Base-by-base conservation (phyloP, 306 rosid species). In the Sphenostylis stenocarpa region DNA sequence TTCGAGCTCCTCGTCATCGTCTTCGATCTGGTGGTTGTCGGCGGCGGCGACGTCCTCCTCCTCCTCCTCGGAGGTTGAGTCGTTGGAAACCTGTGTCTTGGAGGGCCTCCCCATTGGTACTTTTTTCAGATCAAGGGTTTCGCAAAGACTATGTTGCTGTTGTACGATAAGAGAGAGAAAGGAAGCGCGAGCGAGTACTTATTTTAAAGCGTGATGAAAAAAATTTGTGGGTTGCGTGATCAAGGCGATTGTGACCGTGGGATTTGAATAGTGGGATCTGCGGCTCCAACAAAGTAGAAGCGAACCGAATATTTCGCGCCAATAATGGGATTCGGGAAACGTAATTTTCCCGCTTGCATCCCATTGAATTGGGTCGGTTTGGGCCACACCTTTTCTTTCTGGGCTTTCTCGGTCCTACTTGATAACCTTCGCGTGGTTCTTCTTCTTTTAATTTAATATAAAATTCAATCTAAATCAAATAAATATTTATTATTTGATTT, bases 1-100 rank as follows among this genome's bases (percentile, higher is more conserved):
- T 62, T 95, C 88, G 65, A 95, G 86, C 83, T 95, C 99, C 73
- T 95, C 97, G 5, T 90, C 96, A 68, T 95, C 98, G 5, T 87
- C 98, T 48, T 86, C 85, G 90, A 89, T 87, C 88, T 84, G 90
- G 20, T 86, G 84, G 80, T 84, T 88, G 63, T 70, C 85, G 75
- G 65, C 88, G 63, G 51, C 20, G 66, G 19, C 85, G 69, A 44
- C 87, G 48, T 87, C 90, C 58, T 91, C 93, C 62, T 82, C 90
- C 57, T 31, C 72, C 3, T 76, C 85, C 69, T 82, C 60, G 11
- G 96, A 89, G 75, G 73, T 72, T 19, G 90, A 83, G 65, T 70
- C 80, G 83, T 80, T 72, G 21, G 94, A 92, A 9, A 66, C 84
- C 74, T 70, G 87, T 9, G 73, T 79, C 65, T 90, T 88, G 71